Percentiles rank a stretch among this genome's conserved stretches.
phyloP scores from a whole-genome alignment of 2,329 filamentous ascomycete species.

The Tolypocladium nubicola region DNA sequence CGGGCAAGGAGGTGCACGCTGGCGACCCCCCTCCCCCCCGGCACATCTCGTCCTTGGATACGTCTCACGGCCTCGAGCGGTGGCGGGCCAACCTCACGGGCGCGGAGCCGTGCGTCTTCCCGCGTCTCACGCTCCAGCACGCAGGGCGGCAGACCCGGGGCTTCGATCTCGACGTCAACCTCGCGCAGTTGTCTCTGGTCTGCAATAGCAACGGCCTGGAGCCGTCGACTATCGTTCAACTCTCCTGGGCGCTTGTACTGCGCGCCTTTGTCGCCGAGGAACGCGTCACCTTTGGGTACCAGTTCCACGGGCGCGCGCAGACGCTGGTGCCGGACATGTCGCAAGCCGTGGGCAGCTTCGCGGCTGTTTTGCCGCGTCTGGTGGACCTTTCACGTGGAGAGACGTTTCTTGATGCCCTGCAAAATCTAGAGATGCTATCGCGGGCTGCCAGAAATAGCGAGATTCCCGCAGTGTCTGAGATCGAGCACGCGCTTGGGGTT shows the following conservation, averaged over 20 bases:
- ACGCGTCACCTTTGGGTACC: conserved; percentile 44
- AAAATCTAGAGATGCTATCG: conserved; percentile 18
- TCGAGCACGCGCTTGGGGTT: conserved; percentile 34
- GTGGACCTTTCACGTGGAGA: conserved; percentile 20
- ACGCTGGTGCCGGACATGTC: conserved; percentile 28
- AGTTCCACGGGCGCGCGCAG: conserved; percentile 32
- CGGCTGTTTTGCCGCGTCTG: conserved; percentile 24
- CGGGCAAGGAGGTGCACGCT: conserved; percentile 19
- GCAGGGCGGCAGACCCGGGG: conserved; percentile 19
- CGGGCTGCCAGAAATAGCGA: conserved; percentile 23
- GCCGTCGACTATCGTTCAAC: conserved; percentile 38
- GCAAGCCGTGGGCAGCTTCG: conserved; percentile 35
- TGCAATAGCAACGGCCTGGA: conserved; percentile 26
- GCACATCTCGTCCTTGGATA: conserved; percentile 16
- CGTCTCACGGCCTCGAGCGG: conserved; percentile 25
- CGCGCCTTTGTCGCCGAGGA: conserved; percentile 42
- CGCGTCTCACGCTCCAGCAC: conserved; percentile 21
- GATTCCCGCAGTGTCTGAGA: conserved; percentile 31
- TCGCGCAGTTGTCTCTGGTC: conserved; percentile 32
- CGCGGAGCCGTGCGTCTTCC: conserved; percentile 34
- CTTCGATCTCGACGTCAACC: conserved; percentile 29
- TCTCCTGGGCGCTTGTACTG: conserved; percentile 50
- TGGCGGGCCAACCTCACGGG: conserved; percentile 32
- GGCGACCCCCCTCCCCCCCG: conserved; percentile 12
- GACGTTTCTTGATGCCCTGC: conserved; percentile 21